These are phyloP conservation scores for Neurospora sp. DNA, from an alignment of 2,329 filamentous ascomycete species.

Conservation along the genomic window DNA sequence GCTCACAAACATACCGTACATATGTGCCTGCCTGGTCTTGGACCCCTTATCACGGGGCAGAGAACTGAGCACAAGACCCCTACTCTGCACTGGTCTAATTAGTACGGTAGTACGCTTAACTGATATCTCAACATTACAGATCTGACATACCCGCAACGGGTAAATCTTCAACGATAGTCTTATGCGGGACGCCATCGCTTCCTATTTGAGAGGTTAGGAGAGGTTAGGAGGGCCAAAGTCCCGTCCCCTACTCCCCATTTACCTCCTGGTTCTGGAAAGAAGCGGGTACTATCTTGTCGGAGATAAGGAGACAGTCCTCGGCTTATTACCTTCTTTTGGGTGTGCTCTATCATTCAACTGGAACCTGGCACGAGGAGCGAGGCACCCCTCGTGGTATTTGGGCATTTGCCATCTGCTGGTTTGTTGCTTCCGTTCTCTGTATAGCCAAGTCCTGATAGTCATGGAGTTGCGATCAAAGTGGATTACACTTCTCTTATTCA, in stretches of 20 bases:
- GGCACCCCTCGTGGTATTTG: neutral
- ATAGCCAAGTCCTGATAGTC: neutral
- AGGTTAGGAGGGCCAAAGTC: neutral
- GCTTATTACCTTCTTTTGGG: neutral
- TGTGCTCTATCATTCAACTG: neutral
- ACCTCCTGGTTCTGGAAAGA: neutral
- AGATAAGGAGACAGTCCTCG: neutral
- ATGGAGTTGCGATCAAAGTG: neutral
- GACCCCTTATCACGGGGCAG: neutral
- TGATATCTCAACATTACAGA: neutral
- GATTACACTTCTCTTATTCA: neutral
- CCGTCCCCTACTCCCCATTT: neutral
- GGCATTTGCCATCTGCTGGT: neutral
- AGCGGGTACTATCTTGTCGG: neutral
- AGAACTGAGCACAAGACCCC: neutral
- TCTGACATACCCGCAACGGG: neutral
- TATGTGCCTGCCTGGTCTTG: neutral
- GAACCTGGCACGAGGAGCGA: neutral
- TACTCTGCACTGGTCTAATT: neutral
- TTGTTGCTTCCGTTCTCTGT: neutral
- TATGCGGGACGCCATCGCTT: neutral
- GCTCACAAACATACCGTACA: neutral
- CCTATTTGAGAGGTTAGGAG: neutral
- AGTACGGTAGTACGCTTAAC: neutral
- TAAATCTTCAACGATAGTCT: neutral